Evolutionary conservation across 2,329 filamentous ascomycete species (phyloP).

Genomic region (Beauveria caledonica): DNA sequence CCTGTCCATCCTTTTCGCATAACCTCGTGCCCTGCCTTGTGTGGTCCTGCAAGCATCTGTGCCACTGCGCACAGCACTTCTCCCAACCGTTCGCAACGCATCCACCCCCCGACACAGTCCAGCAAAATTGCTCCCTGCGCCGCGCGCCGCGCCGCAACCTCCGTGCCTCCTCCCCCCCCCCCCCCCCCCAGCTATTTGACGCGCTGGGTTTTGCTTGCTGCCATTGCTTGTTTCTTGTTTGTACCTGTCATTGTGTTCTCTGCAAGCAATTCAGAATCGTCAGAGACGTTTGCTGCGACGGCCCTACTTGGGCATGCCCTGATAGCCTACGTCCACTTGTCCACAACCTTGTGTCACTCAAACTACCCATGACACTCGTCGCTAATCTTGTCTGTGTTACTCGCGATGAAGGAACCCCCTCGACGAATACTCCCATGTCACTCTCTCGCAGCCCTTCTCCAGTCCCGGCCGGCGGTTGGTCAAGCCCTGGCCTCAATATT

Average conservation of each 20-base stretch:
- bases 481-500: conserved; percentile 69
- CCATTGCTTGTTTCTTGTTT: background rate
- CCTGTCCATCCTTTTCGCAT: background rate
- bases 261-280: background rate
- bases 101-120: background rate
- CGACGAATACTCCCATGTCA: conserved; percentile 57
- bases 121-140: background rate
- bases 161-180: too few relatives aligned
- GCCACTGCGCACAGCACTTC: background rate
- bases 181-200: background rate
- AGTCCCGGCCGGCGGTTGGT: conserved; percentile 77
- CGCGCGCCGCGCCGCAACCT: background rate
- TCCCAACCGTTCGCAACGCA: conserved; percentile 1
- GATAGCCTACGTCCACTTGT: background rate
- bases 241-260: background rate
- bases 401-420: conserved; percentile 41
- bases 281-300: background rate
- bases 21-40: too few relatives aligned
- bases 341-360: background rate
- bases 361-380: background rate
- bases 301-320: background rate
- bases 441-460: conserved; percentile 84
- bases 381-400: conserved; percentile 20
- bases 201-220: background rate
- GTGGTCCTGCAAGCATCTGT: background rate